Evolutionary conservation across 257 asterid genomes (phyloP), one percentile per base, ranked within the genome.

Genomic region (Solanum tacnaense): DNA sequence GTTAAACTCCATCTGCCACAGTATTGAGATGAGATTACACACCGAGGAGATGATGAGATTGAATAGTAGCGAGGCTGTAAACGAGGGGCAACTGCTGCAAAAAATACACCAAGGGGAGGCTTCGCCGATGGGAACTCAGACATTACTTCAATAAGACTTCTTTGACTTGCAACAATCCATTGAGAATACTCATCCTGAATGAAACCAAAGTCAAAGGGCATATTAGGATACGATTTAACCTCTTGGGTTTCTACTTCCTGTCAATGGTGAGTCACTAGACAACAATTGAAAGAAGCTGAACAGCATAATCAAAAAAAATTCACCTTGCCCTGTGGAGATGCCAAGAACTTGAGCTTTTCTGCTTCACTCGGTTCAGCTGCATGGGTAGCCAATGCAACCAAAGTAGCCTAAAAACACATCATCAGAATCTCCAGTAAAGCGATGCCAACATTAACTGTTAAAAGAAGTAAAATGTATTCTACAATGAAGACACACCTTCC

Each of bases 321-420:
- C 83, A 95, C 98, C 97, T 95, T 95, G 89, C 98, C 98, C 91
- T 91, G 93, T 62, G 96, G 96, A 73, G 98, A 94, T 86, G 96
- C 88, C 92, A 94, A 91, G 91, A 91, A 92, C 89, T 90, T 93
- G 41, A 94, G 95, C 92, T 86, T 92, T 85, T 94, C 96, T 85
- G 92, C 93, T 92, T 94, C 98, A 86, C 87, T 91, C 81, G 92
- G 90, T 78, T 94, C 98, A 88, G 92, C 89, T 49, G 98, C 93
- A 93, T 94, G 92, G 79, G 96, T 91, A 89, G 96, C 98, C 87
- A 94, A 90, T 31, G 98, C 98, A 90, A 92, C 85, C 92, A 94
- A 89, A 88, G 98, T 92, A 87, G 98, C 92, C 98, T 95, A 92
- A 32, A 84, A 74, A 49, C 67, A 35, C 41, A 72, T 13, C 46